phyloP scores from a whole-genome alignment of 1,284 basidiomycete genomes.

The Ustilago trichophora region DNA sequence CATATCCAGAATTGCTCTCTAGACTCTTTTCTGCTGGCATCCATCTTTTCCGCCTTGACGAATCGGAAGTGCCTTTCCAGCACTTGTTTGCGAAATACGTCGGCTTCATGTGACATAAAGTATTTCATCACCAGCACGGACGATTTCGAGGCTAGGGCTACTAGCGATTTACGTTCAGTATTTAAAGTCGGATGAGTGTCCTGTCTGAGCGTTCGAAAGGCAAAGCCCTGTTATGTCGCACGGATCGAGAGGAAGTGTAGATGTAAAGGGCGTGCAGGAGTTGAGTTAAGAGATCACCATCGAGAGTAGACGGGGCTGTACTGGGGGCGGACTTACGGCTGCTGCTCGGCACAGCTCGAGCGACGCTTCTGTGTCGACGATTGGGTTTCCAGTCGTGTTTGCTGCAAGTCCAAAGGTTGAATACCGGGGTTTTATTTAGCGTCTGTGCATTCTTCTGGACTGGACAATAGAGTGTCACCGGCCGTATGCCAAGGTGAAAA shows the following conservation, averaged over 20 bases:
- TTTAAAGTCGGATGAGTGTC: background rate
- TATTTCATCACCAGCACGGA: constrained; percentile 51
- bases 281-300: background rate
- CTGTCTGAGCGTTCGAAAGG: constrained; percentile 13
- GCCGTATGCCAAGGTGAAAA: background rate
- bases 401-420: constrained; percentile 14
- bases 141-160: constrained; percentile 11
- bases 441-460: too few species aligned
- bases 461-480: too few species aligned
- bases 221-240: constrained; percentile 14
- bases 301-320: background rate
- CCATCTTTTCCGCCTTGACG: constrained; percentile 57
- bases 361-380: constrained; percentile 48
- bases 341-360: constrained; percentile 40
- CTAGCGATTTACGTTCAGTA: background rate
- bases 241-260: background rate
- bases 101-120: constrained; percentile 55
- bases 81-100: constrained; percentile 47
- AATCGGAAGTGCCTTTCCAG: constrained; percentile 45
- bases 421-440: too few species aligned
- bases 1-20: constrained; percentile 62
- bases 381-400: constrained; percentile 45
- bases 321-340: constrained; percentile 6
- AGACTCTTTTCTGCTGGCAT: constrained; percentile 55
- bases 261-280: too few species aligned